These are phyloP conservation scores for Cryptococcus neoformans DNA, from an alignment of 1,284 basidiomycete genomes.

Conservation along the genomic window DNA sequence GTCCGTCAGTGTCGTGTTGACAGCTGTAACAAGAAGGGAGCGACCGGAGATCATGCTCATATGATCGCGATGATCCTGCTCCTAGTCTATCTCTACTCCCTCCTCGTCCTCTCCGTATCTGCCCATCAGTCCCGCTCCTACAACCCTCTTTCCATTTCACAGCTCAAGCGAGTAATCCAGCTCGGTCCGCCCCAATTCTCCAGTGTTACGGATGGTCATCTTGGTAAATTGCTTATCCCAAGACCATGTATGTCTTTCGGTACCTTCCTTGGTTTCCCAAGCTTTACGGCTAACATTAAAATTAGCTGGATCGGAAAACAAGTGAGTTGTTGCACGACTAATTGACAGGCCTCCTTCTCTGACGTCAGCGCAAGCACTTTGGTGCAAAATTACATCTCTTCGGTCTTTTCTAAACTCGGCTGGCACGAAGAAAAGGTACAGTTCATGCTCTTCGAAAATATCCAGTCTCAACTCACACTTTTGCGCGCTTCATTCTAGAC, in stretches of 20 bases:
- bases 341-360: too few species aligned
- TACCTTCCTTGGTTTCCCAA: not conserved
- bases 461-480: not conserved
- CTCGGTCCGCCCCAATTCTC: conserved; percentile 39
- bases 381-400: conserved; percentile 71
- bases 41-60: too few species aligned
- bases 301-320: conserved; percentile 47
- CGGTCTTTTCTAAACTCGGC: conserved; percentile 64
- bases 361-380: conserved; percentile 58
- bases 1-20: too few species aligned
- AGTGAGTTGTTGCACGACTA: conserved; percentile 16
- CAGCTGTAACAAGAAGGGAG: too few species aligned
- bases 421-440: conserved; percentile 73
- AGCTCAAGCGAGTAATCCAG: conserved; percentile 20
- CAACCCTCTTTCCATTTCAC: not conserved
- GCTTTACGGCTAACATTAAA: not conserved
- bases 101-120: not conserved
- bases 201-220: conserved; percentile 53
- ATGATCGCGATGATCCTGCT: not conserved
- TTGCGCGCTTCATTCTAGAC: conserved; percentile 50
- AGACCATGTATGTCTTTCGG: conserved; percentile 60
- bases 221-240: conserved; percentile 77
- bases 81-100: conserved; percentile 1
- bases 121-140: not conserved
- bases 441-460: not conserved